Evolutionary conservation across 2,329 filamentous ascomycete species (phyloP), one percentile per base, ranked within the genome.

Genomic region (Fusarium cyanostomum): DNA sequence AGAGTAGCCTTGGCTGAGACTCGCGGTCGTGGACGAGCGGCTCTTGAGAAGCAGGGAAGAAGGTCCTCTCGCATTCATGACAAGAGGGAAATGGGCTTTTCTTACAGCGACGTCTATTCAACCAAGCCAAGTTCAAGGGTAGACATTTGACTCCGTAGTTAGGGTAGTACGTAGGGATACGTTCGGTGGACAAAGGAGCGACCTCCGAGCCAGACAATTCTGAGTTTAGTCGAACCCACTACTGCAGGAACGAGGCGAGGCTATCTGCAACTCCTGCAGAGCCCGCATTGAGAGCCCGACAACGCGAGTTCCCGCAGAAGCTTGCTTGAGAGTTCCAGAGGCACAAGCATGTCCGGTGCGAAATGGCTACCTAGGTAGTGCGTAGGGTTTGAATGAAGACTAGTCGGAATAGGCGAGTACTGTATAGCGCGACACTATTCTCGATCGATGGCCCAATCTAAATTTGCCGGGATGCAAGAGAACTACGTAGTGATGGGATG

Each of bases 211-310:
- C 62, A 64, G 49, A 57, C 42, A 45, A 49, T 38, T 53, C 56
- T 31, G 55, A 58, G 67, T 44, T 46, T 66, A 68, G 68, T 60
- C 42, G 38, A 56, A 48, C 28, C 52, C 50, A 62, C 66, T 70
- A 70, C 68, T 70, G 68, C 68, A 70, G 68, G 68, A 70, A 71
- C 68, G 58, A 26, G 44, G 45, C 52, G 35, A 56, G 37, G 49
- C 50, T 59, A 66, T 58, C 57, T 65, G 64, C 52, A 63, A 55
- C 41, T 64, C 49, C 41, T 59, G 45, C 33, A 34, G 38, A 56
- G 30, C 34, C 15, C 41, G 42, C 44, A 39, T 52, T 48, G 42
- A 26, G 38, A 49, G 16, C 41, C 56, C 52, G 42, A 57, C 57
- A 42, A 61, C 53, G 45, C 52, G 24, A 58, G 56, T 50, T 56